These are phyloP conservation scores for Meripilus lineatus DNA, from an alignment of 1,284 basidiomycete species.

Conservation along the genomic window DNA sequence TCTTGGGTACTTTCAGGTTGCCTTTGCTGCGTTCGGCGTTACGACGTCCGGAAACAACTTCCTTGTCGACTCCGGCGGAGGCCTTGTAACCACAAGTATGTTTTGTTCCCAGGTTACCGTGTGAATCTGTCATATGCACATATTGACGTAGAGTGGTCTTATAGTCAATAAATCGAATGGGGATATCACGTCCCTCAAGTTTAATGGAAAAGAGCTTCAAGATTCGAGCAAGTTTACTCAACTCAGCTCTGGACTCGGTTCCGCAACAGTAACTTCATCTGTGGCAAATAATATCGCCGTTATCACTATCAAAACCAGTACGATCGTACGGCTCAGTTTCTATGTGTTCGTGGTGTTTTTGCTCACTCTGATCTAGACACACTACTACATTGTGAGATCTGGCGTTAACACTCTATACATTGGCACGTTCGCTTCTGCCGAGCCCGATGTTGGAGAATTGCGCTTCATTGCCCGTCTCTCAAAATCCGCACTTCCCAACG, in stretches of 20 bases:
- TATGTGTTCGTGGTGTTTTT: not conserved
- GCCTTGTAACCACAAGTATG: slow-evolving; percentile 41
- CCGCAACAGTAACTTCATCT: slow-evolving; percentile 36
- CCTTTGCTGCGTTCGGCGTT: slow-evolving; percentile 40
- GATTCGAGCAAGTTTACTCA: slow-evolving; percentile 41
- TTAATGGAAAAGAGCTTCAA: slow-evolving; percentile 41
- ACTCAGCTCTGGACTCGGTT: slow-evolving; percentile 43
- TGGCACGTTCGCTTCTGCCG: slow-evolving; percentile 39
- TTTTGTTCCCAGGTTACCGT: no score
- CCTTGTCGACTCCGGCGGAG: slow-evolving; percentile 40
- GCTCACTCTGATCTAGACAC: slow-evolving; percentile 25
- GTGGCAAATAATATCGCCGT: slow-evolving; percentile 35
- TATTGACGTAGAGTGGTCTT: not conserved
- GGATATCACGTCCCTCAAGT: slow-evolving; percentile 40
- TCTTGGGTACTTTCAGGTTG: slow-evolving; percentile 8
- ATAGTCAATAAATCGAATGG: slow-evolving; percentile 38
- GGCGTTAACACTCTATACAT: slow-evolving; percentile 40
- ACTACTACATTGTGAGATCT: slow-evolving; percentile 39
- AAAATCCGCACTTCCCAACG: slow-evolving; percentile 37
- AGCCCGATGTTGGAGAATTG: slow-evolving; percentile 42
- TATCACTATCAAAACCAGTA: slow-evolving; percentile 36
- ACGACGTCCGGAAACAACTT: slow-evolving; percentile 36
- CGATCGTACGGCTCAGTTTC: slow-evolving; percentile 30
- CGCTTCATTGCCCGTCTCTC: slow-evolving; percentile 44
- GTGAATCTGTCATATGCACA: not conserved